A percentile compares a stretch with the other conserved stretches of the same genome.
Evolutionary conservation across 257 asterid species (phyloP).

Genomic region (Coffea canephora): DNA sequence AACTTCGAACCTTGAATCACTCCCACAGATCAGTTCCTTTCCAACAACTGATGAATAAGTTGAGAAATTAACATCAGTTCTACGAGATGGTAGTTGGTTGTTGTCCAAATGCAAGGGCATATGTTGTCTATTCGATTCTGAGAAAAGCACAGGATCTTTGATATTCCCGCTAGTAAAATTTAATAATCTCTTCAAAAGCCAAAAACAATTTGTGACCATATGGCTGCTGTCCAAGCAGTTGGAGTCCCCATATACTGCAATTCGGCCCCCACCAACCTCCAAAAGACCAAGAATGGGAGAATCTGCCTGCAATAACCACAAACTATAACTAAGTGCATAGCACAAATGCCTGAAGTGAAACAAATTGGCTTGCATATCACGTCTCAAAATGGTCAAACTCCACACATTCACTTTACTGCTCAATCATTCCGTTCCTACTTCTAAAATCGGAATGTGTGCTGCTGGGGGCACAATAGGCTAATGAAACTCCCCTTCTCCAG

Average conservation of each 20-base stretch:
- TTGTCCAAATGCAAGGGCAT: conserved; percentile 57
- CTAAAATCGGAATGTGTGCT: neutral
- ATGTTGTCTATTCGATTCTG: conserved; percentile 60
- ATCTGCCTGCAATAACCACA: conserved; percentile 62
- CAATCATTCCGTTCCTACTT: neutral
- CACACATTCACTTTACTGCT: neutral
- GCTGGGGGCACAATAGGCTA: too few species aligned
- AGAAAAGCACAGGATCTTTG: conserved; percentile 74
- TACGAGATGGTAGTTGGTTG: conserved; percentile 79
- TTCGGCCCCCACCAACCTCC: conserved; percentile 71
- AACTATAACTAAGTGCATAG: neutral
- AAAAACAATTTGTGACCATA: conserved; percentile 94
- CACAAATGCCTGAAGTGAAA: neutral
- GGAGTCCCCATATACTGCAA: conserved; percentile 93
- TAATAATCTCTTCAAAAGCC: conserved; percentile 85
- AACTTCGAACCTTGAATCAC: conserved; percentile 86
- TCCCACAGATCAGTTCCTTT: conserved; percentile 72
- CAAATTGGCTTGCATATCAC: neutral
- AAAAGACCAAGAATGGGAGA: conserved; percentile 92
- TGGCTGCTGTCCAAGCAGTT: conserved; percentile 99
- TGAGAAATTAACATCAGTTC: conserved; percentile 91
- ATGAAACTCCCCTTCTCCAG: neutral
- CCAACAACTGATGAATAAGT: conserved; percentile 69
- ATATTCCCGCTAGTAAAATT: conserved; percentile 63
- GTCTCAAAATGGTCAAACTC: neutral